Conservation (phyloP, 2,329 filamentous ascomycete genomes). For the Magnaporthales sp. region DNA sequence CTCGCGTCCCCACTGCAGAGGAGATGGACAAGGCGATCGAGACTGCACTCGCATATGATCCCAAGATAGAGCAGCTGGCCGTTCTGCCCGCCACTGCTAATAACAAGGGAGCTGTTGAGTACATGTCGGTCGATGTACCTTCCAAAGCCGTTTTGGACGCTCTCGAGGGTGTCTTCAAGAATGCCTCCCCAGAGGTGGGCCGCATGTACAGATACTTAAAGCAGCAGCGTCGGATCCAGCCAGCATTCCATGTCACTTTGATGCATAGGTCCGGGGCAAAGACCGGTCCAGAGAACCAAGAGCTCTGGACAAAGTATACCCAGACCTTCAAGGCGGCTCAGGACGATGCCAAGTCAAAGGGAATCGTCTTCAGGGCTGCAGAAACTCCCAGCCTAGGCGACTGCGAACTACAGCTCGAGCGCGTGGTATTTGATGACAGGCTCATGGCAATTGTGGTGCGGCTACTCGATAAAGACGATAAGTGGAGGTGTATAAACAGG, state of each 20-base stretch:
- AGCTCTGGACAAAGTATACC: constrained; percentile 68
- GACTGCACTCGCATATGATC: constrained; percentile 66
- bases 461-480: constrained; percentile 45
- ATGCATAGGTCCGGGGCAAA: constrained; percentile 59
- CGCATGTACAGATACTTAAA: constrained; percentile 70
- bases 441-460: constrained; percentile 89
- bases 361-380: not conserved
- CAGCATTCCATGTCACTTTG: constrained; percentile 87
- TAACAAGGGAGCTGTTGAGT: constrained; percentile 44
- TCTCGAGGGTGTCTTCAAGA: constrained; percentile 63
- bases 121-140: constrained; percentile 43
- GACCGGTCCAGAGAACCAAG: constrained; percentile 46
- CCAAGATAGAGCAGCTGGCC: constrained; percentile 30
- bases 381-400: constrained; percentile 46
- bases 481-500: constrained; percentile 64
- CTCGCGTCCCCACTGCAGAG: constrained; percentile 58
- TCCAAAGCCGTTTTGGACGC: constrained; percentile 35
- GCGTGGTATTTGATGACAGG: constrained; percentile 74
- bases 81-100: constrained; percentile 20
- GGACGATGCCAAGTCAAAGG: constrained; percentile 17
- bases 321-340: constrained; percentile 15
- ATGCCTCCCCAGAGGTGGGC: constrained; percentile 39
- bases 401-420: constrained; percentile 55
- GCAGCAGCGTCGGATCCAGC: constrained; percentile 65
- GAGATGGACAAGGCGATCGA: constrained; percentile 76